Conservation (phyloP, 164 flowering plant species). For the Chimonanthus salicifolius region DNA sequence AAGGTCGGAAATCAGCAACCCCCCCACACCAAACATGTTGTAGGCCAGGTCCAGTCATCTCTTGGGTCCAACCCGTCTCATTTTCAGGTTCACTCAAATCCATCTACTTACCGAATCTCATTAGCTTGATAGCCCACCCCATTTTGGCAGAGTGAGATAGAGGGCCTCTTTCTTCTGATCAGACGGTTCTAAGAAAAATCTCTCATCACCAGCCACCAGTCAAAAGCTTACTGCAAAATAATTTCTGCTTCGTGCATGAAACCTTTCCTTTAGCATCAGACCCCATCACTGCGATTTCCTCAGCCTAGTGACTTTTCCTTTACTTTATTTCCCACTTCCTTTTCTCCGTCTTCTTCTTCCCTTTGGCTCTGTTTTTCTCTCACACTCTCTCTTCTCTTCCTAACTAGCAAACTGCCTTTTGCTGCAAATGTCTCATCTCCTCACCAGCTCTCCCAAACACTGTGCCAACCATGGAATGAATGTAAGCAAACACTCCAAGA, state of each 20-base stretch:
- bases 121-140: background rate
- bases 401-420: background rate
- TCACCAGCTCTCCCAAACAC: slow-evolving; percentile 22
- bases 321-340: background rate
- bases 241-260: background rate
- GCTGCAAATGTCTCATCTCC: slow-evolving; percentile 20
- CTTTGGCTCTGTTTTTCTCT: background rate
- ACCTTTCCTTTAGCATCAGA: background rate
- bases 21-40: too few relatives aligned
- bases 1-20: too few relatives aligned
- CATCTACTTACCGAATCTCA: background rate
- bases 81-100: background rate
- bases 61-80: background rate
- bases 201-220: background rate
- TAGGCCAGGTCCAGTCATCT: background rate
- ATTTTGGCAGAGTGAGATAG: background rate
- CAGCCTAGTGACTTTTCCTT: background rate
- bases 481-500: slow-evolving; percentile 18
- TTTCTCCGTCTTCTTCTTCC: background rate
- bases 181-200: background rate
- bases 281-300: background rate
- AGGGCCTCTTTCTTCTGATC: background rate
- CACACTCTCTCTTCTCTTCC: background rate
- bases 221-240: background rate
- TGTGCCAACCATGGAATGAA: slow-evolving; percentile 24